Evolutionary conservation across 108 stramenopile species (phyloP), one percentile per base, ranked within the genome.

Genomic region (Cyclotella baltica): DNA sequence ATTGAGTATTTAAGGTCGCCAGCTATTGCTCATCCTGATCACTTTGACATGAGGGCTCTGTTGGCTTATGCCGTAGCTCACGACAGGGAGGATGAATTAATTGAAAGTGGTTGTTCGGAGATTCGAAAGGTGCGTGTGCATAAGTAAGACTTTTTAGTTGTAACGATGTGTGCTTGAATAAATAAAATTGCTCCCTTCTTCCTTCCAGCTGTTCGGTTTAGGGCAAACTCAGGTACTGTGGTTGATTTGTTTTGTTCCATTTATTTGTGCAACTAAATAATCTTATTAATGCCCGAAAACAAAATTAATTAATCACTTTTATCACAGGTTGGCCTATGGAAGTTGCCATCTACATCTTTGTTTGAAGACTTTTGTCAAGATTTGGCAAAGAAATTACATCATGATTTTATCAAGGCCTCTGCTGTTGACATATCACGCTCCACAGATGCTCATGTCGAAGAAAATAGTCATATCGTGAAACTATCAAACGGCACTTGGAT

Each of bases 321-420:
- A n/a, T n/a, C n/a, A n/a, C n/a, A n/a, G n/a, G n/a, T 82, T 16
- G 92, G 89, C 4, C 65, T 93, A 20, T 90, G 89, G 89, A 87
- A 88, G 25, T 78, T 93, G 0, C 92, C 92, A 8, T 87, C 87
- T 0, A 78, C 89, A 6, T 13, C 15, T 13, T 70, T 93, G 0
- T 92, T 90, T 68, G 16, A 46, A 9, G 92, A 93, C 50, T 93
- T 93, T 84, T 90, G 88, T 73, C n/a, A 29, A 10, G 70, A 89
- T 50, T 56, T 89, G 56, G 69, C 65, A 1, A 53, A 46, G 3
- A n/a, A 34, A 19, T 57, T 88, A 15, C 33, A 37, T 5, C 88
- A 89, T 62, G 79, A 80, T 6, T 89, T 73, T 58, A 36, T 87
- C 6, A 55, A 69, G 37, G 75, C 68, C 18, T 73, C 30, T 31